Conservation (phyloP, 768 basidiomycete genomes). For the Pleurotus tuoliensis region DNA sequence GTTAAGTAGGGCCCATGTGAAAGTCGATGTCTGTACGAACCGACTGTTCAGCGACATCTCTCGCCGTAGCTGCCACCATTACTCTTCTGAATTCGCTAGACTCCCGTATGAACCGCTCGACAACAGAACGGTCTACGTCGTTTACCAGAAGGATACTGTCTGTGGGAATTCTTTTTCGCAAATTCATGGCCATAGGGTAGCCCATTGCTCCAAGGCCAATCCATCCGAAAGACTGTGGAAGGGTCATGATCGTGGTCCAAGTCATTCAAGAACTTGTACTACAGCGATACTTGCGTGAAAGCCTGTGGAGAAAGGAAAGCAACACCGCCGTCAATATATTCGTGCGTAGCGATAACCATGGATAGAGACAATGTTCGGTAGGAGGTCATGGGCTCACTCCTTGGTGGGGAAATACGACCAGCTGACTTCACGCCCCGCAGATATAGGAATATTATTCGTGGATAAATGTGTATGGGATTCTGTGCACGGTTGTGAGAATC, state of each 20-base stretch:
- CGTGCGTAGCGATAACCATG: background rate
- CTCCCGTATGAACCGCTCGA: conserved; percentile 24
- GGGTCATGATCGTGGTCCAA: conserved; percentile 12
- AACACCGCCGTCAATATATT: too few species aligned
- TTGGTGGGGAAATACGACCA: background rate
- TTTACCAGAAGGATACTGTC: conserved; percentile 27
- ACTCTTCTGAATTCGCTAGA: conserved; percentile 15
- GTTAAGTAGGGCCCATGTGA: background rate
- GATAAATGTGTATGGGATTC: background rate
- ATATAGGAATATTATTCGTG: background rate
- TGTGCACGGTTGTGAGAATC: background rate
- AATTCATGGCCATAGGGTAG: conserved; percentile 36
- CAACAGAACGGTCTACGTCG: conserved; percentile 26
- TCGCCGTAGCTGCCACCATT: conserved; percentile 20
- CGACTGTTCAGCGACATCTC: conserved; percentile 32
- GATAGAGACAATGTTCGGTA: background rate
- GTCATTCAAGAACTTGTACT: background rate
- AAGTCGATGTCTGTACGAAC: conserved; percentile 14
- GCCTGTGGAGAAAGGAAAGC: too few species aligned
- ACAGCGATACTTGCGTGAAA: background rate
- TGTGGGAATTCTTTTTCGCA: conserved; percentile 25
- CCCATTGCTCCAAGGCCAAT: conserved; percentile 42
- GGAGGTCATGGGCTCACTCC: background rate
- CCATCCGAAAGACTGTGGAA: conserved; percentile 30
- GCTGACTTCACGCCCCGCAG: background rate